Evolutionary conservation across 192 early-diverging fungal species (phyloP).

Genomic region (Mortierella hygrophila): DNA sequence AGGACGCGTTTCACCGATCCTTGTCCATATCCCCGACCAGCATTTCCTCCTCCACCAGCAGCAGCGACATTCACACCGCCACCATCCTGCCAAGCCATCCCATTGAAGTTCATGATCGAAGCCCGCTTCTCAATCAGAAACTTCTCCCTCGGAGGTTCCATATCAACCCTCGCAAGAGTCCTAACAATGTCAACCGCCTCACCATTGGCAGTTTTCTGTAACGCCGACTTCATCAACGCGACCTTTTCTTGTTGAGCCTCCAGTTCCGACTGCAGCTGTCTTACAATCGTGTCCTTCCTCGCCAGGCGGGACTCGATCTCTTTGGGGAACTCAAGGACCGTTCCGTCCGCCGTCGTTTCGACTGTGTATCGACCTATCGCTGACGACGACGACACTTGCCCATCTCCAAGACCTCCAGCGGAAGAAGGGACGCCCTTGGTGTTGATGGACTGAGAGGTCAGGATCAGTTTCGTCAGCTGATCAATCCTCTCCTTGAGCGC

Average conservation of each 20-base stretch:
- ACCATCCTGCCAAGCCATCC: conserved; percentile 25
- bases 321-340: conserved; percentile 31
- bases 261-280: conserved; percentile 36
- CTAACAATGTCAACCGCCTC: conserved; percentile 39
- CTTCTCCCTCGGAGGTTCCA: conserved; percentile 28
- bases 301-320: conserved; percentile 29
- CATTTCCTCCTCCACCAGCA: background rate
- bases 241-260: conserved; percentile 59
- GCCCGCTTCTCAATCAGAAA: conserved; percentile 54
- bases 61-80: background rate
- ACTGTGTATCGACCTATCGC: conserved; percentile 25
- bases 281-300: conserved; percentile 45
- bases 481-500: conserved; percentile 89
- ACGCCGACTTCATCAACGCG: conserved; percentile 43
- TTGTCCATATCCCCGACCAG: background rate
- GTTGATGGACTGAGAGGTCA: conserved; percentile 66
- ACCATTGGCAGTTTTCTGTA: conserved; percentile 32
- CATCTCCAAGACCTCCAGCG: background rate
- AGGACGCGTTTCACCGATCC: background rate
- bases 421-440: background rate
- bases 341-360: conserved; percentile 29
- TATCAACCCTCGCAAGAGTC: conserved; percentile 54
- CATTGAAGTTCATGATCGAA: conserved; percentile 37
- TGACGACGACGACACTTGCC: background rate
- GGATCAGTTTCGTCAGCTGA: conserved; percentile 86